Percentiles rank a stretch among this genome's conserved stretches.
phyloP scores from a whole-genome alignment of 1,284 basidiomycete genomes.

The Moesziomyces globuligerus region DNA sequence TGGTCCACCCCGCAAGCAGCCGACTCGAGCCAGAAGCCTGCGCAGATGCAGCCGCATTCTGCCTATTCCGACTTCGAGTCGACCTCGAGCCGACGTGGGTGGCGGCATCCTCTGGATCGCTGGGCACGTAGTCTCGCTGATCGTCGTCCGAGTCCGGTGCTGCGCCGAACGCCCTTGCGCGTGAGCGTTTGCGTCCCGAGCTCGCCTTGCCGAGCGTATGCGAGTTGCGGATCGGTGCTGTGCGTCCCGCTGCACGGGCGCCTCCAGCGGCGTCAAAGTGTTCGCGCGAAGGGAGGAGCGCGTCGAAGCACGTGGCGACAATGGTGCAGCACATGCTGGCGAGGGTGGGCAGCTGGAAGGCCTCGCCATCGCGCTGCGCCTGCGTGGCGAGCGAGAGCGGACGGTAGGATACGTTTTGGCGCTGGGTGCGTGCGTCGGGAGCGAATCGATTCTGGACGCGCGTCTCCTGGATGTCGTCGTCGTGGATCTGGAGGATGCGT shows the following conservation, averaged over 20 bases:
- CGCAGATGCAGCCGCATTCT: neutral
- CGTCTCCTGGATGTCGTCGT: slow-evolving; percentile 33
- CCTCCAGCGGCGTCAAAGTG: slow-evolving; percentile 23
- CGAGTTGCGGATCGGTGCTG: slow-evolving; percentile 8
- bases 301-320: slow-evolving; percentile 28
- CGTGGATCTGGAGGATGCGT: slow-evolving; percentile 25
- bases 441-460: slow-evolving; percentile 30
- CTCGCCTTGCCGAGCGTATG: slow-evolving; percentile 5
- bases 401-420: slow-evolving; percentile 30
- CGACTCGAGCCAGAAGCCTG: slow-evolving; percentile 1
- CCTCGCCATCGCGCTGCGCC: slow-evolving; percentile 18
- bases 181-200: slow-evolving; percentile 10
- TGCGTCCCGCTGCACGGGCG: neutral
- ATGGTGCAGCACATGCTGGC: slow-evolving; percentile 18
- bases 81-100: neutral
- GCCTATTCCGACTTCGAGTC: slow-evolving; percentile 2
- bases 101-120: slow-evolving; percentile 9
- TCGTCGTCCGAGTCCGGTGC: slow-evolving; percentile 31
- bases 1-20: slow-evolving; percentile 30
- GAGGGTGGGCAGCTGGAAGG: slow-evolving; percentile 20
- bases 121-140: slow-evolving; percentile 33
- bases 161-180: slow-evolving; percentile 29
- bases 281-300: slow-evolving; percentile 29
- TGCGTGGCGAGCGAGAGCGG: slow-evolving; percentile 18
- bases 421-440: slow-evolving; percentile 16